Percentiles rank a stretch among this genome's conserved stretches.
These are phyloP conservation scores for Colletotrichum lindemuthianum DNA, from an alignment of 2,329 filamentous ascomycete genomes.

Conservation along the genomic window DNA sequence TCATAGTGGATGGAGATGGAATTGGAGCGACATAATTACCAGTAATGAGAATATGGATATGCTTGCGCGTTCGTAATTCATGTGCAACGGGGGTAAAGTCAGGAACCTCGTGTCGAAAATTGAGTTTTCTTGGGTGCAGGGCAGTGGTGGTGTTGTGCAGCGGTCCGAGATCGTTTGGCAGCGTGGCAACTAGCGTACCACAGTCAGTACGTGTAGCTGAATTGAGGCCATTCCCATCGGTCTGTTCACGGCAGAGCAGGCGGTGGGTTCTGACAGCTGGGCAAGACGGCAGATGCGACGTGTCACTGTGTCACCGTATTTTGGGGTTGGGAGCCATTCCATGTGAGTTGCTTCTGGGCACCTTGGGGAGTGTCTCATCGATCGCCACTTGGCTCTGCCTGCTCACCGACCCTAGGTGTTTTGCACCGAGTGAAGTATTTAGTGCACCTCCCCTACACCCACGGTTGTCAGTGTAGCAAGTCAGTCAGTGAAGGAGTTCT, in stretches of 20 bases:
- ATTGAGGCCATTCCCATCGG: conserved; percentile 33
- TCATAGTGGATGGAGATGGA: no score
- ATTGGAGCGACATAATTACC: no score
- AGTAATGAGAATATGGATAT: not conserved
- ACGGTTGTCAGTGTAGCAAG: no score
- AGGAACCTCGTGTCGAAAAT: not conserved
- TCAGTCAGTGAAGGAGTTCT: not conserved
- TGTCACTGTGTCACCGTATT: no score
- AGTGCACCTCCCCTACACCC: no score
- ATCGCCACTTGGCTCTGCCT: not conserved
- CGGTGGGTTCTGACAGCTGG: no score
- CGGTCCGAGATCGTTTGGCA: not conserved
- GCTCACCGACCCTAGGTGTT: not conserved
- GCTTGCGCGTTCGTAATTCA: not conserved
- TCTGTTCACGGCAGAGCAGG: not conserved
- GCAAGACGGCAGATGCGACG: no score
- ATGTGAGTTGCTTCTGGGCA: no score
- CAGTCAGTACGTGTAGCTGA: not conserved
- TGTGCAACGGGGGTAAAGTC: not conserved
- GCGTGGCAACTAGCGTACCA: no score
- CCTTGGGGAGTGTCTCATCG: no score
- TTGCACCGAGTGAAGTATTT: not conserved
- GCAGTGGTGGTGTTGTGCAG: not conserved
- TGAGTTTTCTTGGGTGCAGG: not conserved
- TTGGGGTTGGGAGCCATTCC: not conserved